phyloP scores from a whole-genome alignment of 2,329 filamentous ascomycete species.

The Apiospora sp. region DNA sequence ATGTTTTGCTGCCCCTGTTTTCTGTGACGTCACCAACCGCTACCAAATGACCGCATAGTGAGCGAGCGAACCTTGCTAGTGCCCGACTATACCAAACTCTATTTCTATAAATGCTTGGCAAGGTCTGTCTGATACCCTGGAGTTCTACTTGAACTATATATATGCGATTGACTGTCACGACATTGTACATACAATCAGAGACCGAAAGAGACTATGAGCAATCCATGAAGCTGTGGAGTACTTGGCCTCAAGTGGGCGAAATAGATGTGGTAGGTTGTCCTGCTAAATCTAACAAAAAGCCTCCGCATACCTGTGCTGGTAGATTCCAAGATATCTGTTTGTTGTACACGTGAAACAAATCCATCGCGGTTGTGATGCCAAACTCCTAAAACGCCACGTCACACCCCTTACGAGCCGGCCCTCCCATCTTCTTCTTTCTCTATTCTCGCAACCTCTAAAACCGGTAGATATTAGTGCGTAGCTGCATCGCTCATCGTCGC shows the following conservation, averaged over 20 bases:
- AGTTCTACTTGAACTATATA: not conserved
- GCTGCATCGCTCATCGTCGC: not conserved
- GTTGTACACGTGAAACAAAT: not conserved
- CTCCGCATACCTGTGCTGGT: not conserved
- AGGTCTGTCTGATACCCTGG: not conserved
- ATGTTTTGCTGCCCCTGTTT: not conserved
- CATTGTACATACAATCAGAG: no score
- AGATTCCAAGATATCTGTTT: not conserved
- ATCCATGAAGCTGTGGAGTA: no score
- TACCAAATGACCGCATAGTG: not conserved
- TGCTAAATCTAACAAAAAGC: not conserved
- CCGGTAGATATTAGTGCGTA: not conserved
- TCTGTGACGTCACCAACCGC: not conserved
- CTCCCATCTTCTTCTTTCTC: not conserved
- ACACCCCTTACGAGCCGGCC: not conserved
- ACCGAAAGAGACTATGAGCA: no score
- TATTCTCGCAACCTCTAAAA: not conserved
- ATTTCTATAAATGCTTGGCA: not conserved
- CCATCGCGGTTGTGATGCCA: not conserved
- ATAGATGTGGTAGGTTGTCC: not conserved
- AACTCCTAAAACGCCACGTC: constrained; percentile 15
- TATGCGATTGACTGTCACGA: no score
- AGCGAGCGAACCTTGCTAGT: constrained; percentile 10
- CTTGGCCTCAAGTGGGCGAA: not conserved
- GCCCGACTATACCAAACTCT: constrained; percentile 9